Conservation (phyloP, 176 grass and related monocot genomes). For the Rhynchospora pubera region DNA sequence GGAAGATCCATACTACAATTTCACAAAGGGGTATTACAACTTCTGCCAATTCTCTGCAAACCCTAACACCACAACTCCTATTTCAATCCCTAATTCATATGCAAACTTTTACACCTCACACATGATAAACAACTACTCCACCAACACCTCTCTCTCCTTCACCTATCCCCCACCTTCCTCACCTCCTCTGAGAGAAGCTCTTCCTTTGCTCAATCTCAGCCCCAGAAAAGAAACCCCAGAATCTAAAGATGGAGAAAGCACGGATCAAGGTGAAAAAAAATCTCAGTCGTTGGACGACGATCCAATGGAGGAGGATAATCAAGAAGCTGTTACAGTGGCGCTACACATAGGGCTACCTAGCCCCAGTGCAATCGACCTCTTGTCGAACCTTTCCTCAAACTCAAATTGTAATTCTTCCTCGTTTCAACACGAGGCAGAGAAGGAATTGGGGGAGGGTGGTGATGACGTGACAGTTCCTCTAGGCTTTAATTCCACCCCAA, state of each 20-base stretch:
- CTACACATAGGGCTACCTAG: constrained; percentile 69
- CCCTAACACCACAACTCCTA: constrained; percentile 14
- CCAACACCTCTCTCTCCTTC: neutral
- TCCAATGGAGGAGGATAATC: constrained; percentile 52
- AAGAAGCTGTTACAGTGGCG: constrained; percentile 56
- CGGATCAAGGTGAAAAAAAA: neutral
- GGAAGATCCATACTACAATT: constrained; percentile 85
- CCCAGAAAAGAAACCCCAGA: constrained; percentile 23
- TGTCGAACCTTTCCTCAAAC: constrained; percentile 41
- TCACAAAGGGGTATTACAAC: constrained; percentile 54
- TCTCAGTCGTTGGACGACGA: constrained; percentile 25
- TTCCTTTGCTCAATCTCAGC: constrained; percentile 73
- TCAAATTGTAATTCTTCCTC: constrained; percentile 2
- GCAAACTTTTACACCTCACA: constrained; percentile 22
- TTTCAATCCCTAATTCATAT: constrained; percentile 26
- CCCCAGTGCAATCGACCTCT: constrained; percentile 51
- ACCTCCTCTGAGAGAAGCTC: constrained; percentile 71
- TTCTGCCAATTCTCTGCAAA: constrained; percentile 41
- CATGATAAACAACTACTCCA: constrained; percentile 25
- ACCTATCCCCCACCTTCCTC: constrained; percentile 29
- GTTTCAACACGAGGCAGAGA: constrained; percentile 28
- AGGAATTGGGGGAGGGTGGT: constrained; percentile 34
- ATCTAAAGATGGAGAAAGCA: neutral
- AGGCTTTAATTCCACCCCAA: constrained; percentile 66
- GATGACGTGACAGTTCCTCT: constrained; percentile 48